These are phyloP conservation scores for Kodamaea sagamina DNA, from an alignment of 805 yeast species.

Conservation along the genomic window DNA sequence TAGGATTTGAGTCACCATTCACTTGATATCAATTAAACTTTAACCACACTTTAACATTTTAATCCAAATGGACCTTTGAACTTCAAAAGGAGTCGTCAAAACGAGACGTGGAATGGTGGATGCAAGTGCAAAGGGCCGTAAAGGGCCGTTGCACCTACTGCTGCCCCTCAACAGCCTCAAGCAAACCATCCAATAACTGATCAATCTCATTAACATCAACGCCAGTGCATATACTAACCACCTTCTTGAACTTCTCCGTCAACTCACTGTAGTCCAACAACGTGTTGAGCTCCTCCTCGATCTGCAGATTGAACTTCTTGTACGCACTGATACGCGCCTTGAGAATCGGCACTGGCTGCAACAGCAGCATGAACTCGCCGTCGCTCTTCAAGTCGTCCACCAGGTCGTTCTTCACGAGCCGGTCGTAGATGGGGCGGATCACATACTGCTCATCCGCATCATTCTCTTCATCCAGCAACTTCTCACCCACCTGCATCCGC, in stretches of 20 bases:
- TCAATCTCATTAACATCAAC: slow-evolving; percentile 82
- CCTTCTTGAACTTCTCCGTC: slow-evolving; percentile 74
- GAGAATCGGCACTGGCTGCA: slow-evolving; percentile 53
- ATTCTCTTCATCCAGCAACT: slow-evolving; percentile 15
- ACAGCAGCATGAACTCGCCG: slow-evolving; percentile 27
- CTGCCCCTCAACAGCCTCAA: slow-evolving; percentile 85
- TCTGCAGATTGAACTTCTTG: slow-evolving; percentile 60
- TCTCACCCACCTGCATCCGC: slow-evolving; percentile 11
- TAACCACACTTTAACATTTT: too few relatives aligned
- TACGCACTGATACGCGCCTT: slow-evolving; percentile 84
- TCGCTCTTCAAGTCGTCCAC: slow-evolving; percentile 27
- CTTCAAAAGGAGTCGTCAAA: too few relatives aligned
- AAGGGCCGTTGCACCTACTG: too few relatives aligned
- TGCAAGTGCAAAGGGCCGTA: too few relatives aligned
- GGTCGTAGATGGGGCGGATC: slow-evolving; percentile 58
- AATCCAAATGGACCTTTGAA: too few relatives aligned
- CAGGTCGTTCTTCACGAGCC: slow-evolving; percentile 37
- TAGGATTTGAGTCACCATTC: too few relatives aligned
- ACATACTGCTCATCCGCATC: slow-evolving; percentile 80
- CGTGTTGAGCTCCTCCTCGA: slow-evolving; percentile 53
- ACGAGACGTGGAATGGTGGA: too few relatives aligned
- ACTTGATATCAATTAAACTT: too few relatives aligned
- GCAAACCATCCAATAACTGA: slow-evolving; percentile 74
- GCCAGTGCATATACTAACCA: slow-evolving; percentile 87
- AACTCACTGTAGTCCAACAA: slow-evolving; percentile 48